Conservation (phyloP, 495 filamentous ascomycete species). For the Elasticomyces elasticus region DNA sequence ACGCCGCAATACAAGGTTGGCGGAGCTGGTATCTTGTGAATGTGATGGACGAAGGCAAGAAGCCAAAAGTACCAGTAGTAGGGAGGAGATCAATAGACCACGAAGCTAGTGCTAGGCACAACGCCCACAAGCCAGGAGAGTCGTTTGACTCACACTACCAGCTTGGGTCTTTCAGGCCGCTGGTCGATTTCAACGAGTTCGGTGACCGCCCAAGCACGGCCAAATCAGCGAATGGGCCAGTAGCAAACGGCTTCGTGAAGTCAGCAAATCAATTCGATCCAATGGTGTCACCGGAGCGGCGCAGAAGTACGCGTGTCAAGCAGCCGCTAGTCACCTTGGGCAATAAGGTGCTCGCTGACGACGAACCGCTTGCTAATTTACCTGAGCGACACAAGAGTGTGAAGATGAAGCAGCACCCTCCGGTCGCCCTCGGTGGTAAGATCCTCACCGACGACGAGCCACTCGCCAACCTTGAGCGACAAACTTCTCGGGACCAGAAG, state of each 20-base stretch:
- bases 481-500: conserved; percentile 5
- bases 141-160: conserved; percentile 39
- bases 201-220: conserved; percentile 18
- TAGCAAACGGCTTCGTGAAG: conserved; percentile 8
- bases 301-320: conserved; percentile 13
- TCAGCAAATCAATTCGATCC: conserved; percentile 15
- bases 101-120: background rate
- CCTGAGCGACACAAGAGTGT: conserved; percentile 14
- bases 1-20: conserved; percentile 64
- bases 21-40: conserved; percentile 80
- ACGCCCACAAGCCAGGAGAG: conserved; percentile 7
- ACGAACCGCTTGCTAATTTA: too few species aligned
- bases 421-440: conserved; percentile 1
- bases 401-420: background rate
- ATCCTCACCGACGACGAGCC: conserved; percentile 28
- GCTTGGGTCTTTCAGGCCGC: conserved; percentile 47
- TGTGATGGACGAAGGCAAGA: conserved; percentile 45
- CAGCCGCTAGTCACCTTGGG: too few species aligned
- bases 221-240: conserved; percentile 18
- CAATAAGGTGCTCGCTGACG: too few species aligned
- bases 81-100: background rate
- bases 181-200: conserved; percentile 43
- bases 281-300: conserved; percentile 12
- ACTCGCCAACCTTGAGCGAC: conserved; percentile 9
- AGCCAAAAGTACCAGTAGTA: conserved; percentile 28